Percentiles rank a stretch among this genome's conserved stretches.
phyloP scores from a whole-genome alignment of 2,329 filamentous ascomycete genomes.

The Fusarium temperatum region DNA sequence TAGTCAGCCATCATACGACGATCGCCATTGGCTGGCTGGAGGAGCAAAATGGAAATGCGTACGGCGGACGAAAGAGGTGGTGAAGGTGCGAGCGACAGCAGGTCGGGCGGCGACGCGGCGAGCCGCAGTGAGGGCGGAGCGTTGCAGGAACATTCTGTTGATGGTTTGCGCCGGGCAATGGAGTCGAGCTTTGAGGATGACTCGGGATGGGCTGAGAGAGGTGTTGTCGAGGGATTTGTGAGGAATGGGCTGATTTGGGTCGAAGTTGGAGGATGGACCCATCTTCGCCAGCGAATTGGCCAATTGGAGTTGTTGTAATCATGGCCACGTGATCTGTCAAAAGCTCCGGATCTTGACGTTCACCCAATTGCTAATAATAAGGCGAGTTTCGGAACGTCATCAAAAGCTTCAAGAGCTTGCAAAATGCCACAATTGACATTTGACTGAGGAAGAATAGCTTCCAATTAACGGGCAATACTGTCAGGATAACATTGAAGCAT shows the following conservation, averaged over 20 bases:
- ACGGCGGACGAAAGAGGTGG: slow-evolving; percentile 69
- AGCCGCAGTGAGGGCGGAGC: slow-evolving; percentile 67
- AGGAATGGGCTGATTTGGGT: slow-evolving; percentile 57
- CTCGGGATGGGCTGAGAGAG: slow-evolving; percentile 39
- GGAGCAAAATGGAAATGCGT: slow-evolving; percentile 47
- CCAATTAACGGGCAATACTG: fast-evolving
- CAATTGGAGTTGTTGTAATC: slow-evolving; percentile 43
- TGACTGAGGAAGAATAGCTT: not conserved
- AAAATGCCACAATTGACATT: not conserved
- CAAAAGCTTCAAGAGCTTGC: slow-evolving; percentile 13
- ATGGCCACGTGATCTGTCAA: slow-evolving; percentile 45
- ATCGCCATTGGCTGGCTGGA: slow-evolving; percentile 37
- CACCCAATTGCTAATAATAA: slow-evolving; percentile 9
- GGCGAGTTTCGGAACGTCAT: slow-evolving; percentile 27
- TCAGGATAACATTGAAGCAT: not conserved
- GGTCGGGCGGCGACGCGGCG: slow-evolving; percentile 66
- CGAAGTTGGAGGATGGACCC: slow-evolving; percentile 47
- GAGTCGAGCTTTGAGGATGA: slow-evolving; percentile 35
- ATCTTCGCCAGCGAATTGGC: slow-evolving; percentile 47
- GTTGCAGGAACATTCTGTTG: slow-evolving; percentile 67
- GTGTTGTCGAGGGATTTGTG: slow-evolving; percentile 58
- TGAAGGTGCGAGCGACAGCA: slow-evolving; percentile 66
- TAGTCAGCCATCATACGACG: slow-evolving; percentile 47
- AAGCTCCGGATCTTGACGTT: slow-evolving; percentile 27
- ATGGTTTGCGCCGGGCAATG: slow-evolving; percentile 38